Evolutionary conservation across 768 basidiomycete species (phyloP).

Genomic region (Boletus bicolor): DNA sequence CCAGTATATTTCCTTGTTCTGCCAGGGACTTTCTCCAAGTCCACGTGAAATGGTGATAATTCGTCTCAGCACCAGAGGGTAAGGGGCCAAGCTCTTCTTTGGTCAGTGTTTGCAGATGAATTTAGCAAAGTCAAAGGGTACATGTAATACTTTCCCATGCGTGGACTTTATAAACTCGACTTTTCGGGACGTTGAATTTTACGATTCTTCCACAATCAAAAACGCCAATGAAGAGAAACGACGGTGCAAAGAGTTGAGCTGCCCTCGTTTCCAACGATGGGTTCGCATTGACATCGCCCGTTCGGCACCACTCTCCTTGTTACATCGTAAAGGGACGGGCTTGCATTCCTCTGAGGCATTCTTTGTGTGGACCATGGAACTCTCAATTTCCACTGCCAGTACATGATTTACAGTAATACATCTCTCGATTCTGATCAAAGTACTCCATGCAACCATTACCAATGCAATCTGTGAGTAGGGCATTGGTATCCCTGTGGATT

Average conservation of each 20-base stretch:
- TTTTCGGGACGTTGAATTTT: not conserved
- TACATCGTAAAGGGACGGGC: conserved; percentile 59
- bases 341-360: conserved; percentile 51
- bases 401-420: not conserved
- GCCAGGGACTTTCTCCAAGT: too few species aligned
- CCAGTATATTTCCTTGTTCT: too few species aligned
- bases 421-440: not conserved
- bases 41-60: too few species aligned
- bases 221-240: conserved; percentile 50
- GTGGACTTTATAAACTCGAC: not conserved
- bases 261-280: conserved; percentile 35
- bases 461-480: conserved; percentile 81
- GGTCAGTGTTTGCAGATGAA: too few species aligned
- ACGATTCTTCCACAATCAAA: conserved; percentile 48
- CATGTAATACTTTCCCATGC: conserved; percentile 24
- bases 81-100: too few species aligned
- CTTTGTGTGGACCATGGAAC: conserved; percentile 7
- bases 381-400: not conserved
- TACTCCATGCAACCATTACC: conserved; percentile 41
- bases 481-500: conserved; percentile 91
- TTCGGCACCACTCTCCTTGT: conserved; percentile 62
- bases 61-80: too few species aligned
- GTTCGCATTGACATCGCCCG: conserved; percentile 60
- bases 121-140: not conserved
- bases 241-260: conserved; percentile 59